phyloP scores from a whole-genome alignment of 768 basidiomycete genomes.

The Suillus plorans region DNA sequence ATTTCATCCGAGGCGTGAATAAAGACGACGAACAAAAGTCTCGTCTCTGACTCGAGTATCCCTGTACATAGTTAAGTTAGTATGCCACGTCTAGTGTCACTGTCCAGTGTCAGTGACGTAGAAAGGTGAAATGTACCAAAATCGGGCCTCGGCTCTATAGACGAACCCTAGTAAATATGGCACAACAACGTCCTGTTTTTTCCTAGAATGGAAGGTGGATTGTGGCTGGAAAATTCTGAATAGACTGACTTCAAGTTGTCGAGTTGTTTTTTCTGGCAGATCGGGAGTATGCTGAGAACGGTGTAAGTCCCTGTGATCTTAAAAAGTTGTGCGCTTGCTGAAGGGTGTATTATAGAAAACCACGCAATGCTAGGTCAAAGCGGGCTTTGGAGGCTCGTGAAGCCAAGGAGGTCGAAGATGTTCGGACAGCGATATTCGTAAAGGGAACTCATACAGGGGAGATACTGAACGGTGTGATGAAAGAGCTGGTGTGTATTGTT shows the following conservation, averaged over 20 bases:
- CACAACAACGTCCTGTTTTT: background rate
- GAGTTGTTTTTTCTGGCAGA: background rate
- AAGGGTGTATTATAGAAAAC: slow-evolving; percentile 54
- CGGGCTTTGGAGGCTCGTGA: slow-evolving; percentile 83
- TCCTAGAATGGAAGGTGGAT: slow-evolving; percentile 1
- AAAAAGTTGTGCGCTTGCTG: background rate
- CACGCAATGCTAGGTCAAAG: slow-evolving; percentile 95
- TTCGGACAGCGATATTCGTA: slow-evolving; percentile 87
- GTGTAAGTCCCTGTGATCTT: slow-evolving; percentile 22
- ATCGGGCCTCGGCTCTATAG: no score
- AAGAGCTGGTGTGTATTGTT: slow-evolving; percentile 68
- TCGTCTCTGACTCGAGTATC: no score
- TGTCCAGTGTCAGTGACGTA: no score
- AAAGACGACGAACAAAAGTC: no score
- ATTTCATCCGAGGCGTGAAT: no score
- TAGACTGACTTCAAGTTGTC: background rate
- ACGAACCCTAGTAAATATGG: background rate
- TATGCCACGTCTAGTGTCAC: no score
- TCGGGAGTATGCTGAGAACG: slow-evolving; percentile 25
- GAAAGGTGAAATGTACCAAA: no score
- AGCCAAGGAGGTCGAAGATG: slow-evolving; percentile 87
- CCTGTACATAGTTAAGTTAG: no score
- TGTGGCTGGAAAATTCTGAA: background rate
- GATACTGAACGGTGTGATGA: slow-evolving; percentile 76
- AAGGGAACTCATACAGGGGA: slow-evolving; percentile 86